Evolutionary conservation across 2,329 filamentous ascomycete genomes (phyloP), one percentile per base, ranked within the genome.

Genomic region (Colletotrichum magnum): DNA sequence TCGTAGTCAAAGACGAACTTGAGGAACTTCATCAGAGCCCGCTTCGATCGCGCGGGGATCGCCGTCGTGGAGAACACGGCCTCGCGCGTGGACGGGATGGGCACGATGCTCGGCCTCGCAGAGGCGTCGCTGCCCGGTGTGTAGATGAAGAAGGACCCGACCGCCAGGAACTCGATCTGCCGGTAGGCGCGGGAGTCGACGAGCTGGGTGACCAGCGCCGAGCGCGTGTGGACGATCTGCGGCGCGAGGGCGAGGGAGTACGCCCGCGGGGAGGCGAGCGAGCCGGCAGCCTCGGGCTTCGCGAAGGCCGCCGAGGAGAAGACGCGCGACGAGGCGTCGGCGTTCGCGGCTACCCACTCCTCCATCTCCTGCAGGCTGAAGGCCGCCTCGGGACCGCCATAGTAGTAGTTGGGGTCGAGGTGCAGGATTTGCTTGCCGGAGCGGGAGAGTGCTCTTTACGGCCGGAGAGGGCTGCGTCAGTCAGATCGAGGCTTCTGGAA

Each of bases 361-460:
- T 95, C 91, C 45, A 89, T 91, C 78, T 98, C 95, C 71, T 93
- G 88, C 43, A 98, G 84, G 80, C 91, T 96, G 73, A 98, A 88
- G 2, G 94, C 94, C 71, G 95, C 94, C 78, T 97, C 94, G 47
- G 91, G 80, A 61, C 93, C 93, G 75, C 95, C 95, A 82, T 98
- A 98, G 81, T 94, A 97, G 71, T 90, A 87, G 82, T 97, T 95
- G 72, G 89, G 88, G 78, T 98, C 95, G 78, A 98, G 85, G 79
- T 98, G 95, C 69, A 98, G 88, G 73, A 98, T 89, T 76, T 94
- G 96, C 86, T 97, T 97, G 78, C 91, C 92, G 71, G 94, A 97
- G 77, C 95, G 92, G 74, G 95, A 98, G 75, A 98, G 88, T 76
- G 95, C 93, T 87, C 95, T 98, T 87, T 79, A 83, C 69, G 72